Evolutionary conservation across 306 rosid species (phyloP), one percentile per base, ranked within the genome.

Genomic region (Pyrus bretschneideri): DNA sequence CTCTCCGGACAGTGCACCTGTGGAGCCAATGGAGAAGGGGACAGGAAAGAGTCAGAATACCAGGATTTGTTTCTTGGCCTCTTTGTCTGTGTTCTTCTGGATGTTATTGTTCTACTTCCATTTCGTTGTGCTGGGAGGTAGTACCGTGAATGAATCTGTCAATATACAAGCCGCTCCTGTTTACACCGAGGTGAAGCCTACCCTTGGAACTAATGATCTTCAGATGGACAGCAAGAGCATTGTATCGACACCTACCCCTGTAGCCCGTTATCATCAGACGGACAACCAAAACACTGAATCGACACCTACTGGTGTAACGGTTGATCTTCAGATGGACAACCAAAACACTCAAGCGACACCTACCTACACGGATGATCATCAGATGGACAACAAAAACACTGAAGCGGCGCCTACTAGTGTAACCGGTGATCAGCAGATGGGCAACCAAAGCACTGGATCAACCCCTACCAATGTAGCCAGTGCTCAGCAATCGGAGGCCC

Each of bases 11-110:
- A 84, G 65, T 78, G 54, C 72, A 73, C 88, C 85, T 65, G 79
- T 82, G 58, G 97, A 89, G 61, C 91, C 75, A 72, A 88, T 86
- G 97, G 97, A 95, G 79, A 90, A 87, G 62, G 91, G 89, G 60
- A 73, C 84, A n/a, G 69, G 89, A 11, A 95, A 89, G 85, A 85
- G 82, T 75, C 97, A 87, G 27, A 88, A 86, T 72, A 83, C 91
- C 21, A 80, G 97, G 46, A 74, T 95, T 74, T 91, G 85, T 74
- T 88, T 84, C 75, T 74, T 95, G 77, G 96, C 82, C 3, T 84
- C 84, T 4, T 63, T 95, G 78, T 81, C 99, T 44, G 91, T 79
- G 0, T 87, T 86, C 70, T 87, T 95, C 80, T 95, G 99, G 97
- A 62, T 95, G 22, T 62, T 95, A 21, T 74, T 95, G 22, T 76